Conservation (phyloP, 257 asterid genomes). For the Ligustrum vulgare region DNA sequence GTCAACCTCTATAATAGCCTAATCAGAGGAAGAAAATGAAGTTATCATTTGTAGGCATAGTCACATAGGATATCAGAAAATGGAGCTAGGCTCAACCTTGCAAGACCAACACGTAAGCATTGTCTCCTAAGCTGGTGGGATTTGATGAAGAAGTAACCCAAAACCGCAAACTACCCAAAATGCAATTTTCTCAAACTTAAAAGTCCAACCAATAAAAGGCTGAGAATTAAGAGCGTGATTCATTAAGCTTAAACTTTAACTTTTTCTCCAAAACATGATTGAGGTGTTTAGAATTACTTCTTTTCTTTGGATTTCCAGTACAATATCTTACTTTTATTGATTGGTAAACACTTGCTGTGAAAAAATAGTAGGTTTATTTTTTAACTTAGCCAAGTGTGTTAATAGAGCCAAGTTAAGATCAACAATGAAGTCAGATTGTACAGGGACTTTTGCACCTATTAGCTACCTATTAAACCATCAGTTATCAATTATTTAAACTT, state of each 20-base stretch:
- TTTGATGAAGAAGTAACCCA: background rate
- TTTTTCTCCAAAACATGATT: background rate
- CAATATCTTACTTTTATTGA: background rate
- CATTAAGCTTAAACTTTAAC: background rate
- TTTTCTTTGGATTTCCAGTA: background rate
- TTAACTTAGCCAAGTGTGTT: background rate
- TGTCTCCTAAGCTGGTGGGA: background rate
- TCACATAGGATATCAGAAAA: background rate
- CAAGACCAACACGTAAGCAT: background rate
- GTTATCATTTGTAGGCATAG: background rate
- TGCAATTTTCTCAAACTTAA: background rate
- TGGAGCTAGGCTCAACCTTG: background rate
- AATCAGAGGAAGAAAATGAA: conserved; percentile 19
- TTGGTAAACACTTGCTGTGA: background rate
- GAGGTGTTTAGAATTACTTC: background rate
- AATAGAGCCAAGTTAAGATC: background rate
- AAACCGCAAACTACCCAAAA: background rate
- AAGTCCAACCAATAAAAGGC: background rate
- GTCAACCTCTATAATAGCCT: conserved; percentile 66
- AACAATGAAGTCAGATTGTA: background rate
- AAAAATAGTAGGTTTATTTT: too few species aligned
- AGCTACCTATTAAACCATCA: background rate
- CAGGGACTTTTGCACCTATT: background rate
- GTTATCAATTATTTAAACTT: background rate
- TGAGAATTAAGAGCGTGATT: background rate